Evolutionary conservation across 2,329 filamentous ascomycete genomes (phyloP).

Genomic region (Dissoconium aciculare): DNA sequence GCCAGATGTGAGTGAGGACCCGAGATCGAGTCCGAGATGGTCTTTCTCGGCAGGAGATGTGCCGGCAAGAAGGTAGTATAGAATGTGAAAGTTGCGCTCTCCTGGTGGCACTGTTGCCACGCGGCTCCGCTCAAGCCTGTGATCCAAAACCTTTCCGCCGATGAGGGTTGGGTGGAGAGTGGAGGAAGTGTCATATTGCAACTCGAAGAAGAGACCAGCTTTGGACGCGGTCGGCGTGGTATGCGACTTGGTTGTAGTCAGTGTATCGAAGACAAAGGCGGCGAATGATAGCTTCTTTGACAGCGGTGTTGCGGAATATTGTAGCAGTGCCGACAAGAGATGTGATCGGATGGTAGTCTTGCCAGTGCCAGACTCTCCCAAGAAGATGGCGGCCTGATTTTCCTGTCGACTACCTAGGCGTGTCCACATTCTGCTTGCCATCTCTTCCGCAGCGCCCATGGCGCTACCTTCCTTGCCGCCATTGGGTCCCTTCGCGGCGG

Average conservation of each 20-base stretch:
- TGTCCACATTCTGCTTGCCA: slow-evolving; percentile 74
- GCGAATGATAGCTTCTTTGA: slow-evolving; percentile 88
- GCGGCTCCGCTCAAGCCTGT: slow-evolving; percentile 79
- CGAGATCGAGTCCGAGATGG: slow-evolving; percentile 54
- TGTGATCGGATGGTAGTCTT: slow-evolving; percentile 92
- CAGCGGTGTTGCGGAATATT: slow-evolving; percentile 80
- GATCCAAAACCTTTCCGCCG: slow-evolving; percentile 86
- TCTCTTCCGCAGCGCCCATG: slow-evolving; percentile 80
- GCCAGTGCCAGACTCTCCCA: slow-evolving; percentile 93
- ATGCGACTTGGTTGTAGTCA: slow-evolving; percentile 93
- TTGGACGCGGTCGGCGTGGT: slow-evolving; percentile 94
- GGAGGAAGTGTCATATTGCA: slow-evolving; percentile 87
- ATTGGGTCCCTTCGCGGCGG: slow-evolving; percentile 75
- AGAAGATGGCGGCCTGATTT: slow-evolving; percentile 81
- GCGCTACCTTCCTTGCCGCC: slow-evolving; percentile 83
- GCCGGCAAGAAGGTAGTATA: slow-evolving; percentile 89
- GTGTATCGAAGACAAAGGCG: slow-evolving; percentile 85
- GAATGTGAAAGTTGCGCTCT: slow-evolving; percentile 87
- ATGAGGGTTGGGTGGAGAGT: slow-evolving; percentile 75
- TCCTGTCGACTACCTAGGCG: slow-evolving; percentile 77
- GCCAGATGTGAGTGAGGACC: slow-evolving; percentile 35
- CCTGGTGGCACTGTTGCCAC: slow-evolving; percentile 87
- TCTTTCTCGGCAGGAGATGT: slow-evolving; percentile 81
- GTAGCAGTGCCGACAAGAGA: slow-evolving; percentile 68
- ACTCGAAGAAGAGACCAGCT: slow-evolving; percentile 83